Evolutionary conservation across 2,329 filamentous ascomycete genomes (phyloP), one percentile per base, ranked within the genome.

Genomic region (Cladosporium sp.): DNA sequence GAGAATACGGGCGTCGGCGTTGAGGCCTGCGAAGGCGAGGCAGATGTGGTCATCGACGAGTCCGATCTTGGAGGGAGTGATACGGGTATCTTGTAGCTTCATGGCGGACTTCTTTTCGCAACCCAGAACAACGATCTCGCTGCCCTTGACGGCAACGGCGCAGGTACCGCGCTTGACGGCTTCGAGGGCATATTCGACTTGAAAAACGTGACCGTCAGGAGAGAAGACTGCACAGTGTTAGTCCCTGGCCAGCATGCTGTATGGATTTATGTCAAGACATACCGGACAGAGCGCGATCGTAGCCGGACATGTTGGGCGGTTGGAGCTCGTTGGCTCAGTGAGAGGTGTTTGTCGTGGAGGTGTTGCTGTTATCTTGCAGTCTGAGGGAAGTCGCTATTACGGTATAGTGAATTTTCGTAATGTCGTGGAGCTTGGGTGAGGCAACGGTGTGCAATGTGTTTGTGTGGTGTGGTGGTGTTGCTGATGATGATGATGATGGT

Each of bases 91-190:
- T 79, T 98, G 93, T 54, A 98, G 84, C 77, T 98, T 98, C 87
- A 98, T 96, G 29, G 93, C 93, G 47, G 93, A 97, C 63, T 92
- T 84, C 81, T 98, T 98, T 77, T 98, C 93, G 73, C 93, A 98
- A 64, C 93, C 93, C 43, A 98, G 79, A 25, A 98, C 93, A 30
- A 98, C 93, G 57, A 97, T 87, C 69, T 95, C 88, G 62, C 81
- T 79, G 64, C 93, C 93, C 77, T 98, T 98, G 60, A 98, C 92
- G 61, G 91, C 93, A 49, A 98, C 93, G 42, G 94, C 93, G 75
- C 93, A 98, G 64, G 93, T 98, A 93, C 92, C 93, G 89, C 93
- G 78, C 80, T 98, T 98, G 61, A 98, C 93, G 60, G 93, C 93
- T 76, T 98, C 93, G 61, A 95, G 86, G 50, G 93, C 93, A 81